Base-by-base conservation (phyloP, 2,329 filamentous ascomycete genomes). In the Penicillium sp. region DNA sequence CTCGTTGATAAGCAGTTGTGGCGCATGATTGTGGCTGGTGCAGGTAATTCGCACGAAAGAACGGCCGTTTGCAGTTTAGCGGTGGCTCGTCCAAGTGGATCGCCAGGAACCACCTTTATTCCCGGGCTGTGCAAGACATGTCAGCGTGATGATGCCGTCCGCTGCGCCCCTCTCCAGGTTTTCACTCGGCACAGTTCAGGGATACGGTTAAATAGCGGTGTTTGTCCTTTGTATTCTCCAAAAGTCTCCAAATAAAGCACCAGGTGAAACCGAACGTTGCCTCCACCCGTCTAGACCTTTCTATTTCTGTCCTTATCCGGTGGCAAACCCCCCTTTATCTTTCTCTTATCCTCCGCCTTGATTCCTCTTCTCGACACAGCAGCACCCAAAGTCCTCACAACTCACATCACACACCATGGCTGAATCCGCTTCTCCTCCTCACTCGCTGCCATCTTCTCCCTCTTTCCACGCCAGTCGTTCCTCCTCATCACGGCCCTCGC, bases 401-500 rank as follows among this genome's bases (percentile, higher is more conserved):
- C n/a, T 13, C 33, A 30, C 30, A 45, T 30, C 35, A 42, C 31
- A 46, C 46, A 62, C 36, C 44, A 69, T 67, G 62, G 47, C 57
- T 13, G 48, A 59, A 50, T 49, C 59, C 31, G 40, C 53, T 33
- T 64, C 60, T 22, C 53, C 62, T n/a, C 61, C 61, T 25, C 54
- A 51, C 46, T 62, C 62, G 14, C 54, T 65, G 44, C 53, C 61
- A 16, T 55, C 61, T 7, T 66, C 67, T 35, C 60, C 65, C 28
- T 62, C 66, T 9, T 63, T 63, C 35, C 50, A 53, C 36, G 39
- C 48, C 38, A 48, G 48, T 22, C 55, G 57, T 22, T 22, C 20
- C 16, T 51, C 66, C 25, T 66, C 53, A 20, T 63, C 63, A 13
- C 69, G 67, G 43, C 69, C 70, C 22, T 66, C 70, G 0, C 69